phyloP scores from a whole-genome alignment of 75 land plant genomes.

The Pinus tabuliformis region DNA sequence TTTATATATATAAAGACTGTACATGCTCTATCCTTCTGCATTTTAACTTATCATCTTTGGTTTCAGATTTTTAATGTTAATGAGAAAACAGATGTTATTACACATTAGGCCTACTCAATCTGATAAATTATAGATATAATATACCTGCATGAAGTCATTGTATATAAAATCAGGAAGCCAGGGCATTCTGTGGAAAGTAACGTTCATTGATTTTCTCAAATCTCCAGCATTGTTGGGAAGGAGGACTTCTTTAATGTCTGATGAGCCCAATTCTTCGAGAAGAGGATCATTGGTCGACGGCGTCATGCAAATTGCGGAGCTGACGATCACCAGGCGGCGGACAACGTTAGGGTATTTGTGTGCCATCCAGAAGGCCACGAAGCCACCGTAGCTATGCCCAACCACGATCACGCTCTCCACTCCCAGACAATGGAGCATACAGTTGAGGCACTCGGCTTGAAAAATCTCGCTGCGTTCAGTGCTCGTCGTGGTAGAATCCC shows the following conservation, averaged over 20 bases:
- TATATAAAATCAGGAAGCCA: background rate
- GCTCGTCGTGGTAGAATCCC: constrained; percentile 46
- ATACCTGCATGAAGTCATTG: background rate
- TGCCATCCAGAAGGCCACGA: constrained; percentile 70
- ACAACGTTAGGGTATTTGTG: constrained; percentile 46
- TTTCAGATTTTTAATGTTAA: too few species aligned
- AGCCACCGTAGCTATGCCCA: constrained; percentile 78
- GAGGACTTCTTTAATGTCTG: background rate
- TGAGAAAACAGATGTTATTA: too few species aligned
- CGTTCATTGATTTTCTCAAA: background rate
- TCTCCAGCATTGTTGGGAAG: background rate
- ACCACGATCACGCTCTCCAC: constrained; percentile 29
- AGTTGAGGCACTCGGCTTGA: constrained; percentile 62
- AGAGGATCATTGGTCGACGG: background rate
- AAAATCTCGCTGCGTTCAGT: constrained; percentile 48
- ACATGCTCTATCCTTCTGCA: too few species aligned
- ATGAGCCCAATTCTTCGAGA: background rate
- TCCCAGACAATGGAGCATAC: constrained; percentile 30
- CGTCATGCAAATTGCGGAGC: constrained; percentile 25
- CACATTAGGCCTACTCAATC: too few species aligned
- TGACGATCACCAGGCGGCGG: constrained; percentile 54
- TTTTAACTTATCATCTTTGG: too few species aligned
- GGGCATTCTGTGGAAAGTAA: background rate
- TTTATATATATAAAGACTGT: too few species aligned
- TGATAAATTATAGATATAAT: too few species aligned